Evolutionary conservation across 1,284 basidiomycete species (phyloP).

Genomic region (Boletus smithii): DNA sequence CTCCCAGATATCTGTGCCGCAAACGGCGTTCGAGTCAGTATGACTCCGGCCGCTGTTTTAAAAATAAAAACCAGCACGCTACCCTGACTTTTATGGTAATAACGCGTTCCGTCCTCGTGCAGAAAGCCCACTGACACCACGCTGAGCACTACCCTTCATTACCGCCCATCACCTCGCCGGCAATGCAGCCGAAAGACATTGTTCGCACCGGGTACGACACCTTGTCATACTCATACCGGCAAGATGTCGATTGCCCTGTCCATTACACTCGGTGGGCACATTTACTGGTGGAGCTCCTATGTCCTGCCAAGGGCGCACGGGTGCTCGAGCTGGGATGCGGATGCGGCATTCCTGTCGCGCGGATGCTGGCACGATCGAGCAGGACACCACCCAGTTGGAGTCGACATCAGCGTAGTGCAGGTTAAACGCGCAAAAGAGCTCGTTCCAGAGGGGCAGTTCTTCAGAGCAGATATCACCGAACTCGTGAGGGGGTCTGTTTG

Average conservation of each 20-base stretch:
- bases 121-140: background rate
- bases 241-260: background rate
- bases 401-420: constrained; percentile 7
- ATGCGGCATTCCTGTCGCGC: constrained; percentile 11
- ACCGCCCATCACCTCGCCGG: constrained; percentile 15
- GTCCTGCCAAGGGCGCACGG: background rate
- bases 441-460: constrained; percentile 7
- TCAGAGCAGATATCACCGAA: constrained; percentile 7
- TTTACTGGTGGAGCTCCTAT: constrained; percentile 1
- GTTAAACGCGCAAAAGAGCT: constrained; percentile 12
- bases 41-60: background rate
- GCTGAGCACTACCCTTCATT: constrained; percentile 19
- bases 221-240: background rate
- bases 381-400: constrained; percentile 9
- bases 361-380: constrained; percentile 3
- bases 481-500: background rate
- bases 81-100: constrained; percentile 8
- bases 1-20: background rate
- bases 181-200: constrained; percentile 11
- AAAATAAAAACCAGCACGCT: constrained; percentile 6
- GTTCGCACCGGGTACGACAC: constrained; percentile 3
- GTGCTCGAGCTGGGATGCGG: constrained; percentile 8
- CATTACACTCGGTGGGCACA: constrained; percentile 2
- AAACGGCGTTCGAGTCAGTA: constrained; percentile 5
- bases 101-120: constrained; percentile 4